These are phyloP conservation scores for Sordariomycetes sp. DNA, from an alignment of 2,329 filamentous ascomycete genomes.

Conservation along the genomic window DNA sequence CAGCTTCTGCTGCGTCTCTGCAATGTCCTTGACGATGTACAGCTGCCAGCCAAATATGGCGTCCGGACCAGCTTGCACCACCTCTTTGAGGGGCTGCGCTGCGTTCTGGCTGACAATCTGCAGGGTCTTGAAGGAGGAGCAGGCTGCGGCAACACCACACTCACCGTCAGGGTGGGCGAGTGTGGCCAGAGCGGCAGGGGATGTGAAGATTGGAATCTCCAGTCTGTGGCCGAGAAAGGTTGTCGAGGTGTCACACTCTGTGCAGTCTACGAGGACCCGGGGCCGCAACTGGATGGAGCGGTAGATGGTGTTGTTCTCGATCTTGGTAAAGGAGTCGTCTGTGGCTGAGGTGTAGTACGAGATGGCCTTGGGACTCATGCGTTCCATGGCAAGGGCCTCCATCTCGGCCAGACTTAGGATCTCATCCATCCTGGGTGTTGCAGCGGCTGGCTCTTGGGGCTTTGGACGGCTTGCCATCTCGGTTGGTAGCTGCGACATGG, in stretches of 20 bases:
- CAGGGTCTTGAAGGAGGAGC: constrained; percentile 53
- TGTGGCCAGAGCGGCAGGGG: constrained; percentile 18
- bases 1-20: constrained; percentile 23
- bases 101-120: constrained; percentile 57
- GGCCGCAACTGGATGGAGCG: constrained; percentile 69
- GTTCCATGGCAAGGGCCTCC: constrained; percentile 1
- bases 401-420: constrained; percentile 3
- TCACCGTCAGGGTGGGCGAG: constrained; percentile 33
- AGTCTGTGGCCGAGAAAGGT: constrained; percentile 45
- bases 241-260: constrained; percentile 59
- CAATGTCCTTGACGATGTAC: constrained; percentile 48
- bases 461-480: too few species aligned
- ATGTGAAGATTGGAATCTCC: constrained; percentile 48
- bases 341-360: constrained; percentile 76
- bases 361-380: constrained; percentile 6
- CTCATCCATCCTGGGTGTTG: not conserved
- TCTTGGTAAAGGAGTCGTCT: constrained; percentile 69
- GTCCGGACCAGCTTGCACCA: constrained; percentile 22
- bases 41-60: constrained; percentile 51
- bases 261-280: constrained; percentile 73
- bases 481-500: too few species aligned
- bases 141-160: constrained; percentile 30
- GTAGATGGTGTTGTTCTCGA: constrained; percentile 67
- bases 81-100: constrained; percentile 45
- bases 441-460: too few species aligned